These are phyloP conservation scores for Epichloe baconii DNA, from an alignment of 2,329 filamentous ascomycete genomes.

Conservation along the genomic window DNA sequence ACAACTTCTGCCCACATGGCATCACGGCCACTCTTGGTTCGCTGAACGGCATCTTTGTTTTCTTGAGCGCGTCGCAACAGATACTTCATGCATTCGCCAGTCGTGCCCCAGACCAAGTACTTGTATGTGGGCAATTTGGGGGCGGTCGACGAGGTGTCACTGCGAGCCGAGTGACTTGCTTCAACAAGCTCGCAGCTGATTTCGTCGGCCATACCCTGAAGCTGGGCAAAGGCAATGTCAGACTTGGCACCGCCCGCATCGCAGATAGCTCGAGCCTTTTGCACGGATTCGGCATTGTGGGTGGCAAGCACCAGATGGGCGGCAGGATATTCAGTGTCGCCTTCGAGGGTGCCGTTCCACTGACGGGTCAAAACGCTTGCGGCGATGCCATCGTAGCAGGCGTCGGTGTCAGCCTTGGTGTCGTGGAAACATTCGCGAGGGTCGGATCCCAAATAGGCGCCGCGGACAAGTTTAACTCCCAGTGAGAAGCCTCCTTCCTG, in stretches of 20 bases:
- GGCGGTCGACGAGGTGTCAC: conserved; percentile 13
- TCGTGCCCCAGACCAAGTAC: conserved; percentile 58
- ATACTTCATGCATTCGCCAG: conserved; percentile 77
- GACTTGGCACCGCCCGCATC: conserved; percentile 29
- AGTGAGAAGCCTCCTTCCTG: conserved; percentile 48
- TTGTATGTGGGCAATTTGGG: conserved; percentile 49
- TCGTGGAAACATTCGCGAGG: conserved; percentile 58
- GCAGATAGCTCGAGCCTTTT: conserved; percentile 38
- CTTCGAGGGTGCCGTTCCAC: conserved; percentile 22
- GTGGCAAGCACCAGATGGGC: conserved; percentile 62
- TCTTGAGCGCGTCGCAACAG: conserved; percentile 50
- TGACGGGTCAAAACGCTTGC: conserved; percentile 50
- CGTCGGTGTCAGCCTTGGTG: conserved; percentile 58
- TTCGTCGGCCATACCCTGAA: conserved; percentile 94
- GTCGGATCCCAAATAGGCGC: conserved; percentile 60
- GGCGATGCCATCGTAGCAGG: conserved; percentile 59
- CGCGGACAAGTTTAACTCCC: conserved; percentile 63
- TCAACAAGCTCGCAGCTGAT: conserved; percentile 53
- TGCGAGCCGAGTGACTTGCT: conserved; percentile 19
- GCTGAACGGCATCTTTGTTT: conserved; percentile 56
- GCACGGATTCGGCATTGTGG: conserved; percentile 67
- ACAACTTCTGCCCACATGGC: conserved; percentile 50
- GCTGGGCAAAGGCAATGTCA: conserved; percentile 44
- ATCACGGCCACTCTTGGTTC: conserved; percentile 47
- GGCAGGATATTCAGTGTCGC: conserved; percentile 35